Conservation (phyloP, 2,329 filamentous ascomycete genomes). For the Biscogniauxia marginata region DNA sequence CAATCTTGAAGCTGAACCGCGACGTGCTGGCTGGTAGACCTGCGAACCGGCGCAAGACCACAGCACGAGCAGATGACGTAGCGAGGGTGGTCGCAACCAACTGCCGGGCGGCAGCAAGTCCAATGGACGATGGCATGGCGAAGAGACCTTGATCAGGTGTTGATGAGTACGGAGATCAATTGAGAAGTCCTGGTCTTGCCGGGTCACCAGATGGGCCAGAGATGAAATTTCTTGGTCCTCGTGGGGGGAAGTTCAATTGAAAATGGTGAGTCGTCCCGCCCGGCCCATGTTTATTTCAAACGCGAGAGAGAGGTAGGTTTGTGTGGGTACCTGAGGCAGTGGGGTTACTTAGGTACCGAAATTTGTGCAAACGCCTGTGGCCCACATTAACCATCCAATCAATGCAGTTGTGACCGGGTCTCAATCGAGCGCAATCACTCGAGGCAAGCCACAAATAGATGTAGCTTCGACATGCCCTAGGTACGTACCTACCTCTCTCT, state of each 20-base stretch:
- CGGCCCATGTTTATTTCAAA: conserved; percentile 23
- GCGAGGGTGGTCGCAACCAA: conserved; percentile 21
- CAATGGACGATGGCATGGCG: conserved; percentile 43
- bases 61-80: conserved; percentile 19
- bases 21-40: conserved; percentile 4
- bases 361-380: not conserved
- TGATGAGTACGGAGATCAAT: not conserved
- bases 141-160: conserved; percentile 9
- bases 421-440: conserved; percentile 5
- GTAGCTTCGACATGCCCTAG: too few species aligned
- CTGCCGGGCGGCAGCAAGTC: conserved; percentile 39
- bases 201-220: not conserved
- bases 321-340: not conserved
- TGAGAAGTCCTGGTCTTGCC: not conserved
- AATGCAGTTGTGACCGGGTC: not conserved
- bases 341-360: conserved; percentile 2
- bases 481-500: not conserved
- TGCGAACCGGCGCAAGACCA: conserved; percentile 16
- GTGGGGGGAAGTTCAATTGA: conserved; percentile 1
- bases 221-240: not conserved
- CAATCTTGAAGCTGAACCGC: not conserved
- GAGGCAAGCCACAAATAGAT: not conserved
- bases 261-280: conserved; percentile 1
- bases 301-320: conserved; percentile 12
- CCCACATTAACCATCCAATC: not conserved